Base-by-base conservation (phyloP, 2,329 filamentous ascomycete genomes). In the Alternaria alternata region DNA sequence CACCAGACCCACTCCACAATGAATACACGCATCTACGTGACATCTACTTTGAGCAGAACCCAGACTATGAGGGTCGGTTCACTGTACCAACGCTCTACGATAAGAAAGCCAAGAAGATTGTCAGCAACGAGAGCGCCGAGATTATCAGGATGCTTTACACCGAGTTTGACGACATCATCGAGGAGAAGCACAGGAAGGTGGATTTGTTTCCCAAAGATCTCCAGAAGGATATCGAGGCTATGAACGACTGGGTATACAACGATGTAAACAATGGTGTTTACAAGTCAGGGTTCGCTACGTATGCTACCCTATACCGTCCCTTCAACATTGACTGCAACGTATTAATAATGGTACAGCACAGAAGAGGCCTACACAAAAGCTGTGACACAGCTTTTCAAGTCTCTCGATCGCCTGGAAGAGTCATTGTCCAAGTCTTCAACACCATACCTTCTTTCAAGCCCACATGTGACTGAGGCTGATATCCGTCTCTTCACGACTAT, bases 101-200 rank as follows among this genome's bases (percentile, higher is more conserved):
- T 80, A 92, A 88, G 81, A 88, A 90, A 81, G 81, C 83, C 53
- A 86, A 89, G 71, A 86, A 83, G 34, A 96, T 97, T 73, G 93
- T 97, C 63, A 95, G 86, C 86, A 97, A 97, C 69, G 94, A 97
- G 85, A 93, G 91, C 78, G 89, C 89, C 67, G 94, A 97, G 81
- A 97, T 97, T 76, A 89, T 97, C 77, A 89, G 94, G 75, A 96
- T 97, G 91, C 83, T 97, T 63, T 91, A 91, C 75, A 85, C 85
- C 42, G 91, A 88, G 77, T 98, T 98, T 75, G 89, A 98, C 59
- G 74, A 80, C 39, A 48, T 84, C 24, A 67, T 85, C n/a, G 78
- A 78, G 2, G 78, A 80, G 7, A 74, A 82, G 66, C 80, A 80
- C 69, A 80, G 76, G 61, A 72, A 75, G 1, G 52, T 84, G 1